Base-by-base conservation (phyloP, 495 filamentous ascomycete species). In the Xylaria cubensis region DNA sequence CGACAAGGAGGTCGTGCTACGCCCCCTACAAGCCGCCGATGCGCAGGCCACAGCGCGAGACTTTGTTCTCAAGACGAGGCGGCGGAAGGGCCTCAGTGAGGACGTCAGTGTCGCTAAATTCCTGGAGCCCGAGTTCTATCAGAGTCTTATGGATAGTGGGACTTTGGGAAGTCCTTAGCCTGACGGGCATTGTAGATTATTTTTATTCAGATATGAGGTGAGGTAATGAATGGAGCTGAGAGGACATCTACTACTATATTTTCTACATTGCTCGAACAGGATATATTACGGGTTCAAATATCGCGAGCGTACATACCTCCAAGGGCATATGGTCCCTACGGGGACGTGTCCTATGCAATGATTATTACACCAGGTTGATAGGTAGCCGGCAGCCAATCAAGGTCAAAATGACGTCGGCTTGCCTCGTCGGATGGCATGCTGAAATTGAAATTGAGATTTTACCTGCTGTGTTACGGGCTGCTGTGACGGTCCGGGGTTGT, bases 21-120 rank as follows among this genome's bases (percentile, higher is more conserved):
- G 92, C 56, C 93, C 94, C 36, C 82, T 99, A 71, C 94, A 98
- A 83, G 94, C 93, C 75, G 96, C 97, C 5, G 84, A 85, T 50
- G 92, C 92, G 71, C 92, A 93, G 86, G 94, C 91, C 8, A 97
- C 94, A 66, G 96, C 96, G 1, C 86, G 96, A 66, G 96, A 99
- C 79, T 97, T 99, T 82, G 94, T 97, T 24, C 84, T 98, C 69
- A 99, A 99, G 89, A 99, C 96, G 15, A 87, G 96, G 72, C 83
- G 95, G 75, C 87, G 96, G 66, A 99, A 99, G 85, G 96, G 96
- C 5, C 81, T 99, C 74, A 94, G 93, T 70, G 96, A 98, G 85
- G 97, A 98, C 82, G 94, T 99, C 32, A 93, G 91, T 7, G 93
- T 99, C 48, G 93, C 92, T 72, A 97, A 97, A 80, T 99, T 98